Percentiles rank a stretch among this genome's conserved stretches.
These are phyloP conservation scores for Cladorrhinum sp. DNA, from an alignment of 2,329 filamentous ascomycete genomes.

Conservation along the genomic window DNA sequence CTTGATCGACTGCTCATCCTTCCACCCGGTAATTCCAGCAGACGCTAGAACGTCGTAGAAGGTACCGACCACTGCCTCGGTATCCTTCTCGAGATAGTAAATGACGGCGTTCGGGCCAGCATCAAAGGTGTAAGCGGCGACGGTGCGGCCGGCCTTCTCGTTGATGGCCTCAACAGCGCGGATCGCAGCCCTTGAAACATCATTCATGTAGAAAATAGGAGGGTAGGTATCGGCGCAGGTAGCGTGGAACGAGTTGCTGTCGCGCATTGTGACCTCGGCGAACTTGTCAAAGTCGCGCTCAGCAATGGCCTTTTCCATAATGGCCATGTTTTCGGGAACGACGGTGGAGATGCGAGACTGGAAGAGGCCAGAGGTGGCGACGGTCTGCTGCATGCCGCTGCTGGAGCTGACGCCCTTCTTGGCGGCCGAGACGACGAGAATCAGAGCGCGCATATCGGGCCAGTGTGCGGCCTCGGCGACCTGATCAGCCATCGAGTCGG, in stretches of 20 bases:
- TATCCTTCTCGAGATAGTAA: conserved; percentile 85
- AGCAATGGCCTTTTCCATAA: conserved; percentile 79
- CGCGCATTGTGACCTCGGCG: conserved; percentile 88
- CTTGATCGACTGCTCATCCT: conserved; percentile 47
- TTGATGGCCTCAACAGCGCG: conserved; percentile 89
- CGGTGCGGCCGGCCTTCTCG: conserved; percentile 67
- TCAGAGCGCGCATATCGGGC: conserved; percentile 89
- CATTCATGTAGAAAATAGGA: conserved; percentile 98
- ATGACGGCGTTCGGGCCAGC: conserved; percentile 95
- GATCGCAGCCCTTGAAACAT: conserved; percentile 83
- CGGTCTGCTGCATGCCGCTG: conserved; percentile 95
- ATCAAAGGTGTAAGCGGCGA: conserved; percentile 96
- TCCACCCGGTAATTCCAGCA: conserved; percentile 67
- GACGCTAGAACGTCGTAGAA: conserved; percentile 64
- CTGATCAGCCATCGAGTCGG: conserved; percentile 82
- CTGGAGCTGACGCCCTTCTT: conserved; percentile 96
- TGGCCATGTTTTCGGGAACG: conserved; percentile 77
- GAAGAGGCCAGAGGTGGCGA: conserved; percentile 87
- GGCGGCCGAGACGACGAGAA: conserved; percentile 86
- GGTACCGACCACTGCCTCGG: conserved; percentile 68
- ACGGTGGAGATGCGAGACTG: conserved; percentile 68
- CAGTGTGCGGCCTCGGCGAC: conserved; percentile 88
- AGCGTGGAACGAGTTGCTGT: conserved; percentile 96
- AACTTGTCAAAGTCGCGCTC: conserved; percentile 81
- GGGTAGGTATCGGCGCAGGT: conserved; percentile 93